Evolutionary conservation across 345 rosid species (phyloP).

Genomic region (Acer yangbiense): DNA sequence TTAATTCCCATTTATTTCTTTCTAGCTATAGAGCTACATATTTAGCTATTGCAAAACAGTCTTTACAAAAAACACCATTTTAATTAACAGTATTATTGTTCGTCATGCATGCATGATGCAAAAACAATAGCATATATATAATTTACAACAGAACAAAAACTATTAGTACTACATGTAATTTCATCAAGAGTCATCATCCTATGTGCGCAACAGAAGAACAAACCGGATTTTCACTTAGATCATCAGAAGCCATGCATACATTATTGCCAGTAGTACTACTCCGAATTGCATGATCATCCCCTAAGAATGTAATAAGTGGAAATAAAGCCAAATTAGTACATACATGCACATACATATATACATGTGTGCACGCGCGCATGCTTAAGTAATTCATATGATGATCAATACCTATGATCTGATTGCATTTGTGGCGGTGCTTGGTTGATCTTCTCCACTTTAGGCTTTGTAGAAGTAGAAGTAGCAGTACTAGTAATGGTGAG

Average conservation of each 20-base stretch:
- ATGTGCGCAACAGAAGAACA: background rate
- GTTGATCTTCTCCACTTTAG: conserved; percentile 12
- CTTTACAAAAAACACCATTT: background rate
- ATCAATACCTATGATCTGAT: conserved; percentile 19
- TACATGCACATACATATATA: no score
- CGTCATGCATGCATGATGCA: background rate
- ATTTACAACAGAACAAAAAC: no score
- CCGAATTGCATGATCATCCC: background rate
- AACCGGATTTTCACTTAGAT: background rate
- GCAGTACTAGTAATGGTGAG: background rate
- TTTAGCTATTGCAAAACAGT: background rate
- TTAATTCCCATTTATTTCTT: background rate
- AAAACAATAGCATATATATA: no score
- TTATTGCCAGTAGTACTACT: no score
- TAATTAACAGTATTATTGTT: no score
- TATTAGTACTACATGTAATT: background rate
- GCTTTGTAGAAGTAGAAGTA: conserved; percentile 2
- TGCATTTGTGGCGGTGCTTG: conserved; percentile 23
- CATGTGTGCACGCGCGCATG: no score
- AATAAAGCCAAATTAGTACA: background rate
- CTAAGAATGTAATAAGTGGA: background rate
- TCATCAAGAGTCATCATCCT: background rate
- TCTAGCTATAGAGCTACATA: background rate
- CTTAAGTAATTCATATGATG: no score
- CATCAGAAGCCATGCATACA: background rate